phyloP scores from a whole-genome alignment of 2,329 filamentous ascomycete genomes.

The Penicillium sumatraense region DNA sequence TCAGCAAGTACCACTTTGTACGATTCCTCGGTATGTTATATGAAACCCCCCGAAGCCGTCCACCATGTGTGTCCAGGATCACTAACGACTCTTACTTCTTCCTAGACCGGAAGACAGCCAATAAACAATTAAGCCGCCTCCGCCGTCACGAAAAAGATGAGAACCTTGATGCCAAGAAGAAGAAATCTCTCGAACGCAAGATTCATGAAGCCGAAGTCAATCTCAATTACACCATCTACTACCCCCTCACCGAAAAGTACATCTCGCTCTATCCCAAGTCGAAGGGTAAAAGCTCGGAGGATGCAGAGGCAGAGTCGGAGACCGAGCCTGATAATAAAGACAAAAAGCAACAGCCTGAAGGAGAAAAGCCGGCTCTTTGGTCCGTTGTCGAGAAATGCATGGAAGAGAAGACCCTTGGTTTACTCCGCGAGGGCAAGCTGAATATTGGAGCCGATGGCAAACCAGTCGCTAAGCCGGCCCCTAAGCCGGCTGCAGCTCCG shows the following conservation, averaged over 20 bases:
- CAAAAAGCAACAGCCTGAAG: slow-evolving; percentile 17
- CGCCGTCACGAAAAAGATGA: slow-evolving; percentile 44
- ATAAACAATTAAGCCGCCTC: slow-evolving; percentile 43
- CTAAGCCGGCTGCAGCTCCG: neutral
- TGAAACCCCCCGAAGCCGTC: neutral
- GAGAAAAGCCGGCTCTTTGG: slow-evolving; percentile 49
- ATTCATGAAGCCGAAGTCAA: slow-evolving; percentile 60
- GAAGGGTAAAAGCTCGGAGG: slow-evolving; percentile 29
- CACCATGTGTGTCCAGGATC: neutral
- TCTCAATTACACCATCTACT: slow-evolving; percentile 67
- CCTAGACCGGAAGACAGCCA: slow-evolving; percentile 49
- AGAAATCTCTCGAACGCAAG: slow-evolving; percentile 33
- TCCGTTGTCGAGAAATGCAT: slow-evolving; percentile 50
- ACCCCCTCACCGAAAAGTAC: slow-evolving; percentile 64
- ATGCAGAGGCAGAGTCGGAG: slow-evolving; percentile 14
- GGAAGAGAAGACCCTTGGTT: slow-evolving; percentile 47
- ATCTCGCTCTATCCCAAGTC: slow-evolving; percentile 57
- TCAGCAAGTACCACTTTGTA: slow-evolving; percentile 68
- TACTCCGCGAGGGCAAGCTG: slow-evolving; percentile 48
- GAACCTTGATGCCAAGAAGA: slow-evolving; percentile 32
- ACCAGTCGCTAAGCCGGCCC: neutral
- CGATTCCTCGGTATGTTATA: slow-evolving; percentile 59
- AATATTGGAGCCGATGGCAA: slow-evolving; percentile 28
- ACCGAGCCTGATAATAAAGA: slow-evolving; percentile 23
- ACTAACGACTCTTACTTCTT: neutral